Evolutionary conservation across 2,329 filamentous ascomycete genomes (phyloP).

Genomic region (Aaosphaeria arxii): DNA sequence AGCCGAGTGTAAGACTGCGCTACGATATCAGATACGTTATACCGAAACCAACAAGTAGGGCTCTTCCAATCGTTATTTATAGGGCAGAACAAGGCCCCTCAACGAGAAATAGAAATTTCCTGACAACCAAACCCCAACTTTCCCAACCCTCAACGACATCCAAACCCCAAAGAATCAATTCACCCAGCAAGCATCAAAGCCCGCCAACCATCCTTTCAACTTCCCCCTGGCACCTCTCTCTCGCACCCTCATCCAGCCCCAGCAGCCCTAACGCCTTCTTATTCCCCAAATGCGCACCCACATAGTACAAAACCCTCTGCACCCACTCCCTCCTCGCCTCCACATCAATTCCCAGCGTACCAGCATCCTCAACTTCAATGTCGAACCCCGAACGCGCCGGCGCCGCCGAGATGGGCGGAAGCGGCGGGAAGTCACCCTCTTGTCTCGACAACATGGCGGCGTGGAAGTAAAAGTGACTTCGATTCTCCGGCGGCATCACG

Average conservation of each 20-base stretch:
- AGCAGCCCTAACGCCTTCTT: constrained; percentile 26
- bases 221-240: constrained; percentile 1
- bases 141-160: neutral
- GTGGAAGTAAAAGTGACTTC: constrained; percentile 2
- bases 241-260: constrained; percentile 17
- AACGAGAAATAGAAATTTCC: neutral
- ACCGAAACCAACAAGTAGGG: no score
- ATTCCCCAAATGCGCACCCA: constrained; percentile 20
- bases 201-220: constrained; percentile 2
- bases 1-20: no score
- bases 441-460: neutral
- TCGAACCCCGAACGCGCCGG: neutral
- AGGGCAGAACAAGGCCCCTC: neutral
- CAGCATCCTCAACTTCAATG: neutral
- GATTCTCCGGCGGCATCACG: constrained; percentile 1
- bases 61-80: neutral
- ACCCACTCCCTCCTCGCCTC: constrained; percentile 21
- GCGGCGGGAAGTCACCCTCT: constrained; percentile 1
- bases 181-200: neutral
- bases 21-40: no score
- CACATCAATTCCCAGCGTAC: constrained; percentile 14
- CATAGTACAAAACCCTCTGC: constrained; percentile 22
- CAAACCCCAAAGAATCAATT: neutral
- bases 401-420: neutral
- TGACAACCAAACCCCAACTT: neutral